Evolutionary conservation across 2,329 filamentous ascomycete species (phyloP).

Genomic region (Didymella sp.): DNA sequence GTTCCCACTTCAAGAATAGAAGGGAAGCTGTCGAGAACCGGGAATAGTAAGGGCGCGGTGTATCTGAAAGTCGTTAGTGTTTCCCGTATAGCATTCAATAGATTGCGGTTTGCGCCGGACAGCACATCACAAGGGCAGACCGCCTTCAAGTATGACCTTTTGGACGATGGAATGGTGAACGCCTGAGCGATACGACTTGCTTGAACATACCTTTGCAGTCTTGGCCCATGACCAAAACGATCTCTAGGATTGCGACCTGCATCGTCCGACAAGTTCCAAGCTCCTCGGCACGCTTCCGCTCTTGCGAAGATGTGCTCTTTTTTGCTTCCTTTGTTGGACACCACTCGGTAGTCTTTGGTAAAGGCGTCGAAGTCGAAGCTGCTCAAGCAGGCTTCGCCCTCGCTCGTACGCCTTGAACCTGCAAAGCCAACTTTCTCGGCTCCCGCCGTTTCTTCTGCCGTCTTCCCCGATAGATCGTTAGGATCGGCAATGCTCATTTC

Average conservation of each 20-base stretch:
- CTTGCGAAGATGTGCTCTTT: conserved; percentile 52
- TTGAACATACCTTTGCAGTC: conserved; percentile 46
- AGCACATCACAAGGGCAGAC: conserved; percentile 5
- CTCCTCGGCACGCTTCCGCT: conserved; percentile 49
- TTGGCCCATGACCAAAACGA: conserved; percentile 46
- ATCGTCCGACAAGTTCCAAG: conserved; percentile 45
- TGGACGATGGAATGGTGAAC: not conserved
- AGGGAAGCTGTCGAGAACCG: conserved; percentile 84
- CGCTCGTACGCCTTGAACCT: conserved; percentile 26
- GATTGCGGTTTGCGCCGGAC: conserved; percentile 8
- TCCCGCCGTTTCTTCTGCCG: conserved; percentile 23
- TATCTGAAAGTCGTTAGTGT: conserved; percentile 53
- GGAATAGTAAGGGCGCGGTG: conserved; percentile 67
- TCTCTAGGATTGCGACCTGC: conserved; percentile 42
- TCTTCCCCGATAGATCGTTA: conserved; percentile 38
- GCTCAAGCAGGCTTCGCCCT: conserved; percentile 27
- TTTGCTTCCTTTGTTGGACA: conserved; percentile 23
- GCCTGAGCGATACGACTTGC: not conserved
- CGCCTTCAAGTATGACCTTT: conserved; percentile 4
- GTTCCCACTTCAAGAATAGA: conserved; percentile 66
- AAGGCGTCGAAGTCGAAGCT: conserved; percentile 47
- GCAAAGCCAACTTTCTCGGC: conserved; percentile 39
- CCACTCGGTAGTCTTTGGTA: conserved; percentile 40
- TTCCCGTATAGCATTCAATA: conserved; percentile 9
- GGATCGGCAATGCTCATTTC: conserved; percentile 67